Evolutionary conservation across 2,329 filamentous ascomycete species (phyloP).

Genomic region (Xylaria sp.): DNA sequence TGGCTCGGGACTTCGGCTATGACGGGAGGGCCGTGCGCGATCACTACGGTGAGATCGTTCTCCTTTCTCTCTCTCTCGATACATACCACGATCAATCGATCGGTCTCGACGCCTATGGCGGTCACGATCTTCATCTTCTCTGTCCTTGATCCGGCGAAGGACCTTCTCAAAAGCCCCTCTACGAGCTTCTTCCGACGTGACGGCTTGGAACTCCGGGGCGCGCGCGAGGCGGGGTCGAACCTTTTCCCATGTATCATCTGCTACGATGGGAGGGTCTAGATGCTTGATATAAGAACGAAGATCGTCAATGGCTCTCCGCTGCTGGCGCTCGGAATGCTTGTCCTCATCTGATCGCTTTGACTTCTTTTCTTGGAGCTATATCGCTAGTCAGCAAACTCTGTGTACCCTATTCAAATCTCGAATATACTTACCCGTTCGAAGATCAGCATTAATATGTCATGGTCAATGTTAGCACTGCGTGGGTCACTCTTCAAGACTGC

Average conservation of each 20-base stretch:
- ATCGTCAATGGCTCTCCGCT: conserved; percentile 85
- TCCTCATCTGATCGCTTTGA: conserved; percentile 80
- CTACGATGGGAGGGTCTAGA: conserved; percentile 82
- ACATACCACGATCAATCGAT: conserved; percentile 62
- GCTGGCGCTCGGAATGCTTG: conserved; percentile 84
- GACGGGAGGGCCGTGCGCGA: conserved; percentile 66
- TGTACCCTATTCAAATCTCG: background rate
- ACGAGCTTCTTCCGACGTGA: conserved; percentile 85
- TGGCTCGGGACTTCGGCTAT: conserved; percentile 88
- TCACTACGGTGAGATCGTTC: conserved; percentile 71
- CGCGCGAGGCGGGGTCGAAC: conserved; percentile 83
- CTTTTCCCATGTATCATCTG: conserved; percentile 88
- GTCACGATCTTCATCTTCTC: conserved; percentile 85
- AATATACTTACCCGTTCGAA: conserved; percentile 76
- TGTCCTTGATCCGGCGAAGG: conserved; percentile 89
- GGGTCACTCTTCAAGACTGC: conserved; percentile 84
- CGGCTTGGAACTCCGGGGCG: conserved; percentile 83
- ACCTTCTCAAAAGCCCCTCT: conserved; percentile 90
- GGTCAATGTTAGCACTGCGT: conserved; percentile 87
- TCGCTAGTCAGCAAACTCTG: conserved; percentile 42
- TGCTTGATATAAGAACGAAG: conserved; percentile 89
- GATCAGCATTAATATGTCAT: conserved; percentile 80
- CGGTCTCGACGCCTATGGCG: conserved; percentile 69
- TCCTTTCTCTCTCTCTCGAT: conserved; percentile 69
- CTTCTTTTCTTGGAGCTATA: conserved; percentile 84